These are phyloP conservation scores for Climacium dendroides DNA, from an alignment of 225 moss, liverwort and hornwort species.

Conservation along the genomic window DNA sequence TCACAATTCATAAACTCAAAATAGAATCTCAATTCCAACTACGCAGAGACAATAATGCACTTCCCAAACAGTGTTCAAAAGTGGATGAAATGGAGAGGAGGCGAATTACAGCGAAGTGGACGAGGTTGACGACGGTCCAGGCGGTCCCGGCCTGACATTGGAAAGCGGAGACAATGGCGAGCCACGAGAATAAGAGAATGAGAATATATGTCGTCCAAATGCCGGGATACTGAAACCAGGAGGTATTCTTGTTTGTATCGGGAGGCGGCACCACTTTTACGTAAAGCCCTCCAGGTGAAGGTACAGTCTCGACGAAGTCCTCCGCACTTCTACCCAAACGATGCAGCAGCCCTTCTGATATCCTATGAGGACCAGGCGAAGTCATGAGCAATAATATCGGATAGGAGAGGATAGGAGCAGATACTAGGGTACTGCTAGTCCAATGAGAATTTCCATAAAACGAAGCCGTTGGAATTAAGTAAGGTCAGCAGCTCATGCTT, in stretches of 20 bases:
- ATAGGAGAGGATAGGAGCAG: background rate
- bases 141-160: constrained; percentile 82
- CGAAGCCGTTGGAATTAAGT: background rate
- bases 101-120: constrained; percentile 65
- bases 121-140: constrained; percentile 90
- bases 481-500: constrained; percentile 4
- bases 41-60: background rate
- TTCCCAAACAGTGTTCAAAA: background rate
- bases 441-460: background rate
- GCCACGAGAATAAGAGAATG: constrained; percentile 87
- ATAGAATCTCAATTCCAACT: background rate
- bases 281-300: constrained; percentile 48
- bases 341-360: constrained; percentile 56
- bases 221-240: constrained; percentile 97
- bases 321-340: constrained; percentile 38
- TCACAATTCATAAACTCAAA: background rate
- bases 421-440: background rate
- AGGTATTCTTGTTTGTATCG: constrained; percentile 99
- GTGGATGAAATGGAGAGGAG: background rate
- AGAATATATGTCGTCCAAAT: constrained; percentile 96
- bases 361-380: constrained; percentile 5
- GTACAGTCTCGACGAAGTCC: constrained; percentile 39
- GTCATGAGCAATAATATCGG: background rate
- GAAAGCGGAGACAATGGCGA: constrained; percentile 83
- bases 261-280: constrained; percentile 94